Percentiles rank a stretch among this genome's conserved stretches.
Conservation (phyloP, 805 yeast genomes). For the Ogataea saltuana region DNA sequence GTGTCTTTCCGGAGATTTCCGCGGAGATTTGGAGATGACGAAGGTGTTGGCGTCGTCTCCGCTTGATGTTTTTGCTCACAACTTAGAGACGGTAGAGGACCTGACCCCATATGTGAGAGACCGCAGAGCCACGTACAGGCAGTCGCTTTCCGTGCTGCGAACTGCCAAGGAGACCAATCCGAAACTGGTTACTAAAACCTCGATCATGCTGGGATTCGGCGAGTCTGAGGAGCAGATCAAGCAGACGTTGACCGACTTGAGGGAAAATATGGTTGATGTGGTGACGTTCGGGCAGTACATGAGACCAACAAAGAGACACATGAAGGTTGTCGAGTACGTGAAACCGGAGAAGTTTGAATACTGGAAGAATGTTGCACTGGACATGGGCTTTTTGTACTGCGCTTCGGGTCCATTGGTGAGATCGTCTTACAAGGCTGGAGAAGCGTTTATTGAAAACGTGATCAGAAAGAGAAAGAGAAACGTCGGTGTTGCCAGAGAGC, state of each 20-base stretch:
- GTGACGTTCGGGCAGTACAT: conserved; percentile 98
- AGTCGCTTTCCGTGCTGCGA: conserved; percentile 72
- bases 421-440: conserved; percentile 98
- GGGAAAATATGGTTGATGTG: conserved; percentile 81
- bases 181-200: conserved; percentile 82
- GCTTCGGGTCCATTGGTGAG: conserved; percentile 97
- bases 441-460: conserved; percentile 93
- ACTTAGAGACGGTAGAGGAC: conserved; percentile 93
- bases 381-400: conserved; percentile 91
- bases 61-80: conserved; percentile 95
- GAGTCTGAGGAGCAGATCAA: conserved; percentile 89
- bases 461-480: conserved; percentile 67
- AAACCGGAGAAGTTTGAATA: conserved; percentile 92
- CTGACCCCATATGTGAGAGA: conserved; percentile 95
- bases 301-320: conserved; percentile 98
- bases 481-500: conserved; percentile 36
- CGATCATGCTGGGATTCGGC: conserved; percentile 95
- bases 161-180: conserved; percentile 81
- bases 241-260: conserved; percentile 72
- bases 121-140: conserved; percentile 93
- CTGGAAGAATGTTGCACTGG: conserved; percentile 86
- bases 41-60: conserved; percentile 81
- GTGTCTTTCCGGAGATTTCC: conserved; percentile 91
- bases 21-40: conserved; percentile 85
- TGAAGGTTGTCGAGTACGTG: conserved; percentile 95